Evolutionary conservation across 495 filamentous ascomycete genomes (phyloP), one percentile per base, ranked within the genome.

Genomic region (Oidiodendron maius): DNA sequence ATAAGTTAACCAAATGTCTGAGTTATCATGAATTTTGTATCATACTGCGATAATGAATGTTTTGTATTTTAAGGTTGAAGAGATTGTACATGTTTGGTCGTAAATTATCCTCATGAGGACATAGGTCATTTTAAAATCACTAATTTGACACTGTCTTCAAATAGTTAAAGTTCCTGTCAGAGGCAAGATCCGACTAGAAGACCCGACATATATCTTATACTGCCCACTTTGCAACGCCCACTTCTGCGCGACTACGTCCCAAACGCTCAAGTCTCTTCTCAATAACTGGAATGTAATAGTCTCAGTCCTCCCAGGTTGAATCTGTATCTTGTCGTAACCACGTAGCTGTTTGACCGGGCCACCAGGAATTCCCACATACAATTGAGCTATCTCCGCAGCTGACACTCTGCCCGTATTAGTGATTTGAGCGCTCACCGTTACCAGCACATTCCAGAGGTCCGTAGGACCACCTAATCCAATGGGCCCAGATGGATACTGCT

Each of bases 361-460:
- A 22, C 62, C 57, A 0, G 80, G 81, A 24, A 82, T 71, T 0
- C 69, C 64, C 11, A 87, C 63, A 55, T 89, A 89, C 3, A 87
- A 62, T 69, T 97, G 91, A 1, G 83, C 76, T 34, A 96, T 77
- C 61, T 94, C 91, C 25, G 89, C 83, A 36, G 87, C 89, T 3
- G 60, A 70, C 6, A 86, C 50, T 0, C 64, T 60, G 35, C 91
- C 91, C 3, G 83, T 94, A 71, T 97, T 97, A 34, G 74, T 86
- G 54, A 96, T 74, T 17, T 80, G 83, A 3, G 81, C 87, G 2
- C 78, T 80, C 40, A 96, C 74, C 82, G 67, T 84, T 80, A 76
- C 73, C 1, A 85, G 52, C 0, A 63, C 61, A 25, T 84, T 80
- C 72, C 76, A 97, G 10, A 97, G 75, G 40, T 72, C 67, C 1